Percentiles rank a stretch among this genome's conserved stretches.
These are phyloP conservation scores for Sisymbrium irio DNA, from an alignment of 345 rosid genomes.

Conservation along the genomic window DNA sequence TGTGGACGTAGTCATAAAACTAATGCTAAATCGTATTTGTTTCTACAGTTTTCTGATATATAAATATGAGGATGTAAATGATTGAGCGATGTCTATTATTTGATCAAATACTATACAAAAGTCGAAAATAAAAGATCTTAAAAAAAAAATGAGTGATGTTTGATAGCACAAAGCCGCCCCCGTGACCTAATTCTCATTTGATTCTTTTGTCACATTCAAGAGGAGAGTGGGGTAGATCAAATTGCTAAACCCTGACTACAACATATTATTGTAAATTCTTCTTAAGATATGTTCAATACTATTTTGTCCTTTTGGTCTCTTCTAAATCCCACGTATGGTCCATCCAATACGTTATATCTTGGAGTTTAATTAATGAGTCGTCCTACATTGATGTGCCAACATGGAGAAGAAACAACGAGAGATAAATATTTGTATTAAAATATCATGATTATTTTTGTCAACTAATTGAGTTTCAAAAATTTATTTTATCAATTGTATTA, in stretches of 20 bases:
- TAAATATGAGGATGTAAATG: slow-evolving; percentile 28
- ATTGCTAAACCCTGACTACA: slow-evolving; percentile 39
- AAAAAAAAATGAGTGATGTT: slow-evolving; percentile 11
- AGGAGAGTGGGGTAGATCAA: slow-evolving; percentile 36
- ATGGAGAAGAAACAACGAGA: slow-evolving; percentile 15
- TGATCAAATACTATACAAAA: slow-evolving; percentile 29
- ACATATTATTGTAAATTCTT: slow-evolving; percentile 38
- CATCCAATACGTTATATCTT: slow-evolving; percentile 32
- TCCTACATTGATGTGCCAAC: slow-evolving; percentile 29
- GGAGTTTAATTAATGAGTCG: slow-evolving; percentile 35
- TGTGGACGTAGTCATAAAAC: neutral
- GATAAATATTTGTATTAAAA: neutral
- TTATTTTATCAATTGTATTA: neutral
- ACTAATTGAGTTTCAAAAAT: neutral
- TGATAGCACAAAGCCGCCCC: slow-evolving; percentile 42
- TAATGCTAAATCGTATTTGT: neutral
- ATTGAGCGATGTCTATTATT: slow-evolving; percentile 36
- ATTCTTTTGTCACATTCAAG: slow-evolving; percentile 40
- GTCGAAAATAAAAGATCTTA: neutral
- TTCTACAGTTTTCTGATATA: slow-evolving; percentile 8
- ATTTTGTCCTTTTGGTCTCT: slow-evolving; percentile 36
- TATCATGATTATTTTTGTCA: neutral
- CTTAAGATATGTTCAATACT: slow-evolving; percentile 26
- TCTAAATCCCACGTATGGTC: slow-evolving; percentile 32
- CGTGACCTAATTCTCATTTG: slow-evolving; percentile 39